Conservation (phyloP, 2,329 filamentous ascomycete species). For the Arthrobotrys megalospora region DNA sequence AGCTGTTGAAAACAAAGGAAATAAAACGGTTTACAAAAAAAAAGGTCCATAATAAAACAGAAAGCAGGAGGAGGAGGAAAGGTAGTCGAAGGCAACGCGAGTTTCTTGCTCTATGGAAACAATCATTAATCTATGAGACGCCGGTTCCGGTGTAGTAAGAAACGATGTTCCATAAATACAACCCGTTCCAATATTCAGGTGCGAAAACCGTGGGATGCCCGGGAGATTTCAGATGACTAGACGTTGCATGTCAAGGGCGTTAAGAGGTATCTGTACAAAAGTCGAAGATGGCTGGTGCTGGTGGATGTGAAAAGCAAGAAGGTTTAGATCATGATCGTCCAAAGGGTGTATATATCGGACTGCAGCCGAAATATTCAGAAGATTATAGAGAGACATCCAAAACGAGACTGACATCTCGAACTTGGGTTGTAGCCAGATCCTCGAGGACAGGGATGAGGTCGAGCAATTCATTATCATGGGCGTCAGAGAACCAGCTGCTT, state of each 20-base stretch:
- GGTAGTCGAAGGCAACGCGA: constrained; percentile 49
- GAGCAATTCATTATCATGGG: constrained; percentile 97
- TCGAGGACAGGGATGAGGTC: constrained; percentile 98
- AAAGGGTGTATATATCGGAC: constrained; percentile 36
- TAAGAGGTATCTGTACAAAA: constrained; percentile 60
- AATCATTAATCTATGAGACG: constrained; percentile 61
- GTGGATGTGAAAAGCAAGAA: constrained; percentile 49
- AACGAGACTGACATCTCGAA: constrained; percentile 96
- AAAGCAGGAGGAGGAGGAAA: constrained; percentile 24
- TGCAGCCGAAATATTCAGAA: constrained; percentile 35
- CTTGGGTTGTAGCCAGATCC: constrained; percentile 89
- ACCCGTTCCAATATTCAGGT: constrained; percentile 49
- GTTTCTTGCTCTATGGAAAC: constrained; percentile 61
- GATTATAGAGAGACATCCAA: constrained; percentile 83
- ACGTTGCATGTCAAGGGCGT: constrained; percentile 56
- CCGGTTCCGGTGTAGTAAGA: constrained; percentile 57
- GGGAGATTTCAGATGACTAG: constrained; percentile 47
- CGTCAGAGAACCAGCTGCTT: constrained; percentile 99
- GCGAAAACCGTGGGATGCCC: constrained; percentile 48
- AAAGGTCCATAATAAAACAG: constrained; percentile 58
- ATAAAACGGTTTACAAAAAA: constrained; percentile 26
- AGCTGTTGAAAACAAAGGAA: constrained; percentile 44
- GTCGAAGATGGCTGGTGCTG: constrained; percentile 47
- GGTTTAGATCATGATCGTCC: constrained; percentile 61
- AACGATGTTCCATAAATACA: constrained; percentile 61